Evolutionary conservation across 352 stramenopile species (phyloP).

Genomic region (Phytophthora pluvialis): DNA sequence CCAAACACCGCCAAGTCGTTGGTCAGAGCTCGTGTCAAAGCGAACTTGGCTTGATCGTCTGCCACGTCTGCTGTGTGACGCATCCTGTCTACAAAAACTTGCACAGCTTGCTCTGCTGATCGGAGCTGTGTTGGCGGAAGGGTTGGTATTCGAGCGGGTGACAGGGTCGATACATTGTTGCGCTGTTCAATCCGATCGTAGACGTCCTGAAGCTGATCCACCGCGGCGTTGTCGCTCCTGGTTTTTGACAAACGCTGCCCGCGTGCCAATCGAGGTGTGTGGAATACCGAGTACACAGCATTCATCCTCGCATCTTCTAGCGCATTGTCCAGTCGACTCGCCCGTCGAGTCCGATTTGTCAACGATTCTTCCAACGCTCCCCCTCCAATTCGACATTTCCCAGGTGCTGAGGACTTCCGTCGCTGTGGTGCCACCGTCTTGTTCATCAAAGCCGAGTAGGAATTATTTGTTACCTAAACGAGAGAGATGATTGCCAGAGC

Average conservation of each 20-base stretch:
- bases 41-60: conserved; percentile 21
- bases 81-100: conserved; percentile 33
- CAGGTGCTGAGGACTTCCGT: conserved; percentile 14
- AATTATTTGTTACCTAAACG: not conserved
- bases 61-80: conserved; percentile 4
- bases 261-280: conserved; percentile 2
- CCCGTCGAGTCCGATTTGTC: conserved; percentile 8
- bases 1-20: not conserved
- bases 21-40: conserved; percentile 12
- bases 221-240: not conserved
- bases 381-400: conserved; percentile 1
- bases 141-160: not conserved
- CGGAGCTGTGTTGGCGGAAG: conserved; percentile 17
- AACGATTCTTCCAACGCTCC: not conserved
- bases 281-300: not conserved
- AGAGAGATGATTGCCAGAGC: not conserved
- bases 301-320: conserved; percentile 24
- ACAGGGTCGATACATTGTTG: conserved; percentile 5
- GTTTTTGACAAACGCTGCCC: not conserved
- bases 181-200: conserved; percentile 27
- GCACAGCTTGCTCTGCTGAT: conserved; percentile 19
- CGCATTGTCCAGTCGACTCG: conserved; percentile 28
- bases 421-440: conserved; percentile 4
- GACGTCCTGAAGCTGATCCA: conserved; percentile 22
- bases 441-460: conserved; percentile 9